These are phyloP conservation scores for Macrolepiota fuliginosa DNA, from an alignment of 768 basidiomycete genomes.

Conservation along the genomic window DNA sequence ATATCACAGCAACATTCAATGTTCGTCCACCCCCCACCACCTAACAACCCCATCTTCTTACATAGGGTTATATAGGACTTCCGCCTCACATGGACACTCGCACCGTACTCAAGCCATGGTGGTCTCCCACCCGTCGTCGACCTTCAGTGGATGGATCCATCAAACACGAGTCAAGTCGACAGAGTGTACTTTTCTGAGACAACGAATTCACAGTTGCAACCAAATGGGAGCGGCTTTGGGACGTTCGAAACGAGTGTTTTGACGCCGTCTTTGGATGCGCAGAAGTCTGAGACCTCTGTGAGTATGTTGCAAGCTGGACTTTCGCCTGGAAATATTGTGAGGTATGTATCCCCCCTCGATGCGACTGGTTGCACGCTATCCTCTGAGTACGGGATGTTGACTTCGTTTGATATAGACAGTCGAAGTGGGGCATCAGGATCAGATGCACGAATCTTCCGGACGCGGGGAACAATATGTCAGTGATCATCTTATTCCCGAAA, in stretches of 20 bases:
- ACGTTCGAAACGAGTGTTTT: slow-evolving; percentile 28
- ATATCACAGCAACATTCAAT: neutral
- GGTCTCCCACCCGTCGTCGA: slow-evolving; percentile 32
- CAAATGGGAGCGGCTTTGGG: slow-evolving; percentile 35
- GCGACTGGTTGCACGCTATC: too few relatives aligned
- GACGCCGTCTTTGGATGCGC: slow-evolving; percentile 16
- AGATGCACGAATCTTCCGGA: slow-evolving; percentile 32
- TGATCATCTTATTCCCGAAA: neutral
- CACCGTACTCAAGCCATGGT: slow-evolving; percentile 33
- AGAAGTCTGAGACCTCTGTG: slow-evolving; percentile 10
- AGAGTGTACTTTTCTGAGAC: slow-evolving; percentile 37
- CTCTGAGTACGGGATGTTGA: slow-evolving; percentile 23
- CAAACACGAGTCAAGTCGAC: slow-evolving; percentile 17
- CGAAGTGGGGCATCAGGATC: slow-evolving; percentile 39
- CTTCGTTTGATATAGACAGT: slow-evolving; percentile 20
- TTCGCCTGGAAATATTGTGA: slow-evolving; percentile 6
- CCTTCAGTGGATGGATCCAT: slow-evolving; percentile 21
- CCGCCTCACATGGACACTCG: slow-evolving; percentile 35
- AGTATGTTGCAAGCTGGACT: neutral
- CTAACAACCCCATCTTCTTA: too few relatives aligned
- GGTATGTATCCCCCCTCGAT: slow-evolving; percentile 18
- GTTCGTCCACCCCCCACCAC: neutral
- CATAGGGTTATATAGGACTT: slow-evolving; percentile 21
- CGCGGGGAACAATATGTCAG: slow-evolving; percentile 28
- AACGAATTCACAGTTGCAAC: slow-evolving; percentile 28